A percentile compares a stretch with the other conserved stretches of the same genome.
Evolutionary conservation across 495 filamentous ascomycete species (phyloP).

Genomic region (Acidiella bohemica): DNA sequence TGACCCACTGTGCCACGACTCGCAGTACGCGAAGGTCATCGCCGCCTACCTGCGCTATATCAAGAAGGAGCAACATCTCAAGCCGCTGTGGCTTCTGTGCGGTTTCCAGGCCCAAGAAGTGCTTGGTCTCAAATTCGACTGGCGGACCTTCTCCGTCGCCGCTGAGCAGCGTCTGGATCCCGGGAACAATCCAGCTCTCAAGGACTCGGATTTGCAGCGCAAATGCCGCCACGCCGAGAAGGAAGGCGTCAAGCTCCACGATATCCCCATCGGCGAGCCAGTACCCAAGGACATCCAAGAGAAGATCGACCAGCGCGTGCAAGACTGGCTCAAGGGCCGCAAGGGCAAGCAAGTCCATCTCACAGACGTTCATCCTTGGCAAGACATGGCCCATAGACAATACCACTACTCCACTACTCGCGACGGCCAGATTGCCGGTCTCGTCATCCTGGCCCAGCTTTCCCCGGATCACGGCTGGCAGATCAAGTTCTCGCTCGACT

Average conservation of each 20-base stretch:
- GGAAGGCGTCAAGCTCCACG: slow-evolving; percentile 61
- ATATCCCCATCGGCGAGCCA: slow-evolving; percentile 46
- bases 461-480: slow-evolving; percentile 67
- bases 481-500: slow-evolving; percentile 78
- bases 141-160: slow-evolving; percentile 72
- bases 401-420: slow-evolving; percentile 64
- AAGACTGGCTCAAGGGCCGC: slow-evolving; percentile 64
- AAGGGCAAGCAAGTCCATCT: slow-evolving; percentile 76
- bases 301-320: slow-evolving; percentile 54
- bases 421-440: slow-evolving; percentile 51
- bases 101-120: slow-evolving; percentile 56
- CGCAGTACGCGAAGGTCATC: slow-evolving; percentile 58
- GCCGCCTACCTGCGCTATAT: slow-evolving; percentile 58
- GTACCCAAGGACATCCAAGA: slow-evolving; percentile 47
- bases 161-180: slow-evolving; percentile 70
- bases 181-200: slow-evolving; percentile 37
- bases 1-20: slow-evolving; percentile 61
- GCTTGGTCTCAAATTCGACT: slow-evolving; percentile 60
- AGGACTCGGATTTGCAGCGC: slow-evolving; percentile 47
- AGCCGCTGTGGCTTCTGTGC: slow-evolving; percentile 70
- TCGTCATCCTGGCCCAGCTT: slow-evolving; percentile 62
- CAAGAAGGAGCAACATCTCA: slow-evolving; percentile 53
- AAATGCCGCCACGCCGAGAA: slow-evolving; percentile 66
- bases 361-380: slow-evolving; percentile 71
- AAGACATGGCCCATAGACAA: slow-evolving; percentile 61